These are phyloP conservation scores for Heliamphora exappendiculata DNA, from an alignment of 148 eudicot genomes.

Conservation along the genomic window DNA sequence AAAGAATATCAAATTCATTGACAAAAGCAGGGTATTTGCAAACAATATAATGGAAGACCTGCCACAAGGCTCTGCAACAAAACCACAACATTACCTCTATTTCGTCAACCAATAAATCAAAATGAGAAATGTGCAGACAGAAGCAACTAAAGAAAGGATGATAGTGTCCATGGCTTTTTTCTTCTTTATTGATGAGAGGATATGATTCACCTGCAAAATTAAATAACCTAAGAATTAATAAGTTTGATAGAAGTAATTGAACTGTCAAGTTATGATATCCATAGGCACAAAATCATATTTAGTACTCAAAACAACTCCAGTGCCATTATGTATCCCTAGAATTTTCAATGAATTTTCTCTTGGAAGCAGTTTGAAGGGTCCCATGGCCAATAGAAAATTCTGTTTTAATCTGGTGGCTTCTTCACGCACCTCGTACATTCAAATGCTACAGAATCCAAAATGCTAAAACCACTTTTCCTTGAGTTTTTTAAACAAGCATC, in stretches of 20 bases:
- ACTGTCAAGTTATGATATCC: not conserved
- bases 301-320: not conserved
- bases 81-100: conserved; percentile 23
- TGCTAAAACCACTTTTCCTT: not conserved
- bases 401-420: not conserved
- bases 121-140: conserved; percentile 94
- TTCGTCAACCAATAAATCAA: conserved; percentile 87
- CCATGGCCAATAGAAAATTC: not conserved
- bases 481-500: not conserved
- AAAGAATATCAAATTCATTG: conserved; percentile 8
- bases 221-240: not conserved
- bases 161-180: conserved; percentile 97
- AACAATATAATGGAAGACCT: conserved; percentile 1
- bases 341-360: not conserved
- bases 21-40: not conserved
- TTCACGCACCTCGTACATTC: not conserved
- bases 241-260: not conserved
- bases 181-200: conserved; percentile 87
- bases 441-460: not conserved
- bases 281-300: not conserved
- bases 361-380: not conserved
- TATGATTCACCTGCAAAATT: conserved; percentile 70
- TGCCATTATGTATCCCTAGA: not conserved
- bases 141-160: conserved; percentile 88
- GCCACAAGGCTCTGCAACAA: not conserved